Base-by-base conservation (phyloP, 2,329 filamentous ascomycete genomes). In the Remersonia thermophila region DNA sequence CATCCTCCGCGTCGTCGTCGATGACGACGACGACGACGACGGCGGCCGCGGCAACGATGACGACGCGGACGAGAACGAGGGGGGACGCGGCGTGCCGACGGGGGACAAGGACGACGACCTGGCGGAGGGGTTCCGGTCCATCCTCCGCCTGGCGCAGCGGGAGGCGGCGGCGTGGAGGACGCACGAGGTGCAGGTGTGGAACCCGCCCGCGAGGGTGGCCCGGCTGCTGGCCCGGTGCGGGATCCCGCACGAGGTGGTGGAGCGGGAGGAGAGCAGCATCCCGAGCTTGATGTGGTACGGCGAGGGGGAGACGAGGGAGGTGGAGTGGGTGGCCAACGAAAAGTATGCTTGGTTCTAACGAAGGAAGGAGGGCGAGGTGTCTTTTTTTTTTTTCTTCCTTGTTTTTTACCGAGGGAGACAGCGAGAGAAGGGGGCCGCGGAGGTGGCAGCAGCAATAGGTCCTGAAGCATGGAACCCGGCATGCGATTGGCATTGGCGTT, bases 171-270 rank as follows among this genome's bases (percentile, higher is more conserved):
- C 73, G 38, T 93, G 83, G 80, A 63, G 71, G 30, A 74, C 84
- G 60, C 65, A 67, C 28, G 67, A 73, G 31, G 73, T 94, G 3
- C 71, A 86, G 54, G 63, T 89, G 35, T 96, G 89, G 89, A 93
- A 91, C 52, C 86, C 87, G 0, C 70, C 69, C 3, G 61, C 71
- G 6, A 49, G 67, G 43, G 54, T 77, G 17, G 54, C 54, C 52
- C 43, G 55, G 12, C 48, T 80, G 28, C 57, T 77, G 1, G 56
- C 64, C 27, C 52, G 50, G 17, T 57, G 61, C 2, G 65, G 64
- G 7, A 47, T 84, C 12, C 53, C 67, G 14, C 62, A 71, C 37
- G 52, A 59, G 20, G 59, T 61, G 39, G 64, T 74, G 0, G 63
- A 70, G 2, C 62, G 83, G 25, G 73, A 85, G 37, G 60, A 57